Evolutionary conservation across 768 basidiomycete species (phyloP), one percentile per base, ranked within the genome.

Genomic region (Tylopilus sp.): DNA sequence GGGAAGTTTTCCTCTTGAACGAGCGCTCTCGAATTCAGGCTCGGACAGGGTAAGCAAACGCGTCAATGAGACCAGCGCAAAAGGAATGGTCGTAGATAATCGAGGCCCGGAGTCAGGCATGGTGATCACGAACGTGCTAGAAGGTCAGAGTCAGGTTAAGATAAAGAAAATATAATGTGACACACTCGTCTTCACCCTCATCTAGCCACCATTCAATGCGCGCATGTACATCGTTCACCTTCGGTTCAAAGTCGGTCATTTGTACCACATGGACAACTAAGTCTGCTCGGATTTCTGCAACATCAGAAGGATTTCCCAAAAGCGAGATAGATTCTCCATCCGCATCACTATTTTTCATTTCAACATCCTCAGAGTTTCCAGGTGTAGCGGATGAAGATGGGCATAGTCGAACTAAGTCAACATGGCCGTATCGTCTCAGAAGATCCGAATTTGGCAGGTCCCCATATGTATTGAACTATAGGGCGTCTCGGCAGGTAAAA

Each of bases 191-290:
- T 18, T 87, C 87, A 3, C 86, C 89, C 63, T 86, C 80, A 56
- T 97, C 92, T 12, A 98, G 72, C 90, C 94, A 94, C 85, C 90
- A 97, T 53, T 98, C 91, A 9, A 97, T 85, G 35, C 91, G 79
- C 4, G 58, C 48, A 15, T 7, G 43, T 13, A 49, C 20, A 38
- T 60, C 50, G 6, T 45, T 40, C 36, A 17, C 33, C 31, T 70
- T 61, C 13, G 36, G 54, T 28, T 48, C 57, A 5, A 26, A 35
- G 7, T 22, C 26, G 31, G 25, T 55, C 47, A 25, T 55, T 51
- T 28, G 54, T 38, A 79, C 63, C 22, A 69, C 69, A 9, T 73
- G 63, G 21, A 90, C 77, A 11, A 85, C 72, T 40, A 88, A 62
- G 70, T 91, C 87, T 18, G 87, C 91, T 38, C 76, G 79, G 39